phyloP scores from a whole-genome alignment of 768 basidiomycete species.

The Lentinula raphanica region DNA sequence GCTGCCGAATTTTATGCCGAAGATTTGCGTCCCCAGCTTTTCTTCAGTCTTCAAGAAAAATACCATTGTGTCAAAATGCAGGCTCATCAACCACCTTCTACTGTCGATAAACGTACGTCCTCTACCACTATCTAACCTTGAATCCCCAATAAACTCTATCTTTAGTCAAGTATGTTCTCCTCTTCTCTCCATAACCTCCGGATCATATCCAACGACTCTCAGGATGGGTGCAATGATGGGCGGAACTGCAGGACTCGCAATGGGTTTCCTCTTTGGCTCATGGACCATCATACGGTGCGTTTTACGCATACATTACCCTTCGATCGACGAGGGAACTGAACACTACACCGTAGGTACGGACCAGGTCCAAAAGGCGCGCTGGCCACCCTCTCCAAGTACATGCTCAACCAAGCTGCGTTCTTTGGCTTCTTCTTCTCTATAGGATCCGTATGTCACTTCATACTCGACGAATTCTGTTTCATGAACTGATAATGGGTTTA shows the following conservation, averaged over 20 bases:
- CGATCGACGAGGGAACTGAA: not conserved
- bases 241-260: constrained; percentile 90
- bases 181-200: constrained; percentile 2
- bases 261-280: constrained; percentile 95
- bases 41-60: constrained; percentile 12
- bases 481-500: not conserved
- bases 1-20: constrained; percentile 8
- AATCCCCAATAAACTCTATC: constrained; percentile 3
- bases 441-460: constrained; percentile 65
- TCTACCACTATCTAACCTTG: constrained; percentile 5
- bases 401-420: constrained; percentile 96
- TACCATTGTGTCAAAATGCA: not conserved
- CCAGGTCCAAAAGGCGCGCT: constrained; percentile 87
- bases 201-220: constrained; percentile 1
- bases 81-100: constrained; percentile 48
- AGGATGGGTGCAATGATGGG: constrained; percentile 94
- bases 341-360: constrained; percentile 55
- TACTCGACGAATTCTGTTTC: not conserved
- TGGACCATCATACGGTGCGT: constrained; percentile 86
- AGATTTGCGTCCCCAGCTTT: too few relatives aligned
- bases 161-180: constrained; percentile 54
- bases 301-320: not conserved
- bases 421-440: constrained; percentile 97
- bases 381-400: constrained; percentile 93
- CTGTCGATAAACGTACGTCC: constrained; percentile 70